Evolutionary conservation across 2,329 filamentous ascomycete genomes (phyloP).

Genomic region (Diaporthe amygdali): DNA sequence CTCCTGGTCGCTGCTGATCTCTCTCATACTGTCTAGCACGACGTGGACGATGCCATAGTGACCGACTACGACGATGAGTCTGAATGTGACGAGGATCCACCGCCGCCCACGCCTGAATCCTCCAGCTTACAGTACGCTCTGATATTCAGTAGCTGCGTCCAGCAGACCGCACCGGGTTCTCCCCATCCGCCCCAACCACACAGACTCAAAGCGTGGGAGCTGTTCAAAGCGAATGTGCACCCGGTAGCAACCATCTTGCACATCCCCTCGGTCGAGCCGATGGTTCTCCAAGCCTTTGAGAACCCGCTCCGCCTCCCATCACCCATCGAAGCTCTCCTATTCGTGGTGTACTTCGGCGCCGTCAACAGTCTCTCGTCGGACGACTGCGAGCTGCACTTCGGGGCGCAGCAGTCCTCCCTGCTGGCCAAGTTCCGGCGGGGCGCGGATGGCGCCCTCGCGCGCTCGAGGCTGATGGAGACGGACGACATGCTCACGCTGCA

Average conservation of each 20-base stretch:
- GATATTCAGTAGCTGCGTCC: neutral
- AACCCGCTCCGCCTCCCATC: slow-evolving; percentile 31
- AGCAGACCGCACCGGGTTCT: neutral
- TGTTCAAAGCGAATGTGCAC: neutral
- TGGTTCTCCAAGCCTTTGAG: neutral
- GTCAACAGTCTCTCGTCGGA: slow-evolving; percentile 41
- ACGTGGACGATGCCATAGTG: neutral
- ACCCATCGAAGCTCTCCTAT: slow-evolving; percentile 50
- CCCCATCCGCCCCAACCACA: neutral
- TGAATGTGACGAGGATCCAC: neutral
- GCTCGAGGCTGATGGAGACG: slow-evolving; percentile 62
- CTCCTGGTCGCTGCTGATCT: neutral
- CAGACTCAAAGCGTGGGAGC: neutral
- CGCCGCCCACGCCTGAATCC: neutral
- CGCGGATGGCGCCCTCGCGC: slow-evolving; percentile 60
- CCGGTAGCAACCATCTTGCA: neutral
- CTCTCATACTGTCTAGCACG: neutral
- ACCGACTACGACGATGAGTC: neutral
- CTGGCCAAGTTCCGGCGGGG: slow-evolving; percentile 39
- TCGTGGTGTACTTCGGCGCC: slow-evolving; percentile 40
- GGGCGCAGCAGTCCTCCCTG: neutral
- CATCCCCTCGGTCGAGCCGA: neutral
- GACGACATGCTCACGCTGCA: slow-evolving; percentile 63
- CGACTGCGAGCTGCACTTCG: slow-evolving; percentile 33
- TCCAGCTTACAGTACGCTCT: neutral